Evolutionary conservation across 805 yeast genomes (phyloP).

Genomic region (Hemisphaericaspora nanyangensis): DNA sequence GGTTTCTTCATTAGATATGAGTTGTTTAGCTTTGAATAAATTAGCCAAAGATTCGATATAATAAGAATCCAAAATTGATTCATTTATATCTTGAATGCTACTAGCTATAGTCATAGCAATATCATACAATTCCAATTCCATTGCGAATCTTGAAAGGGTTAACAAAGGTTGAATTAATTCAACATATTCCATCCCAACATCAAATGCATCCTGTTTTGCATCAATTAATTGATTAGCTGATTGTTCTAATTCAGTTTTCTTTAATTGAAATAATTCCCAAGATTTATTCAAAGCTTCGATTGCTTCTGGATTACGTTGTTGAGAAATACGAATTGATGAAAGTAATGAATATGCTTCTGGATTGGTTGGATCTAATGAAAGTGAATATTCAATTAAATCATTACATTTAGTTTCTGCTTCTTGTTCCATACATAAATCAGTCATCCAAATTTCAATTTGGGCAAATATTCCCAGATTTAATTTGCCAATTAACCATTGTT

Average conservation of each 20-base stretch:
- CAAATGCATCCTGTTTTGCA: slow-evolving; percentile 38
- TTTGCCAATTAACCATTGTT: slow-evolving; percentile 39
- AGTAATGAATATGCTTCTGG: slow-evolving; percentile 81
- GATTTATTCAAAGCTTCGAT: slow-evolving; percentile 58
- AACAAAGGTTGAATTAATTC: slow-evolving; percentile 72
- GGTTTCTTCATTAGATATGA: slow-evolving; percentile 23
- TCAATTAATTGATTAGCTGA: slow-evolving; percentile 20
- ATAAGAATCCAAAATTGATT: slow-evolving; percentile 73
- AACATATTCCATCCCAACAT: slow-evolving; percentile 49
- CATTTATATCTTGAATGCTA: slow-evolving; percentile 73
- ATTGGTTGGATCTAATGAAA: slow-evolving; percentile 54
- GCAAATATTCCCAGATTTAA: slow-evolving; percentile 77
- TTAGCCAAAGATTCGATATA: slow-evolving; percentile 82
- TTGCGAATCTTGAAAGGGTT: slow-evolving; percentile 67
- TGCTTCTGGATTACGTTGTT: slow-evolving; percentile 74
- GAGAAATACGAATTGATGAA: slow-evolving; percentile 87
- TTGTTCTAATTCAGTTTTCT: slow-evolving; percentile 47
- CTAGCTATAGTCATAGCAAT: slow-evolving; percentile 61
- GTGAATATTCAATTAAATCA: slow-evolving; percentile 58
- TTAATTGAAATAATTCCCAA: slow-evolving; percentile 63
- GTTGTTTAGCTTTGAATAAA: slow-evolving; percentile 38
- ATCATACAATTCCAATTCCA: slow-evolving; percentile 74
- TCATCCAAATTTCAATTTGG: slow-evolving; percentile 94
- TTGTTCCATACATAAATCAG: slow-evolving; percentile 91
- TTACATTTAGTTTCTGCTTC: slow-evolving; percentile 84